Evolutionary conservation across 306 rosid genomes (phyloP).

Genomic region (Acacia crassicarpa): DNA sequence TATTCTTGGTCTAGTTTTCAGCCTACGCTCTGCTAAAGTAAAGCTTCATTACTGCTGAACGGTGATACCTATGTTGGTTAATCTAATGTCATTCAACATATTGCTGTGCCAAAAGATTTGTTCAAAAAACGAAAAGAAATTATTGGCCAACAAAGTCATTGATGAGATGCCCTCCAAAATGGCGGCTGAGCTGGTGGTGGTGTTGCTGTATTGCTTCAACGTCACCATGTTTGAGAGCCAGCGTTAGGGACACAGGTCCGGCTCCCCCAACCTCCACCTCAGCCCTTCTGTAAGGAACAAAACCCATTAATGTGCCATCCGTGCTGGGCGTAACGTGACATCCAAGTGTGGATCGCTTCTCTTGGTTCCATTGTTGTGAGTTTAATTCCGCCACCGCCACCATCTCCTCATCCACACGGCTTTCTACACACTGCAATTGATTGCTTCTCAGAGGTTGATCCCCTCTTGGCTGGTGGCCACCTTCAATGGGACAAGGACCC

Average conservation of each 20-base stretch:
- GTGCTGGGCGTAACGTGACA: constrained; percentile 47
- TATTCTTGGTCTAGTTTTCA: background rate
- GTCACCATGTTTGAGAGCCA: constrained; percentile 70
- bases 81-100: background rate
- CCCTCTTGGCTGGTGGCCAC: constrained; percentile 18
- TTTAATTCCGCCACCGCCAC: background rate
- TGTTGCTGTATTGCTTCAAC: constrained; percentile 60
- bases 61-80: background rate
- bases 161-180: constrained; percentile 58
- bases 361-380: constrained; percentile 50
- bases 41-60: background rate
- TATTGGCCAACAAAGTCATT: constrained; percentile 61
- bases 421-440: background rate
- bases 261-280: constrained; percentile 55
- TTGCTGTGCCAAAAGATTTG: background rate
- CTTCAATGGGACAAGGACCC: constrained; percentile 32
- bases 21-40: too few species aligned
- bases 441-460: background rate
- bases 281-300: constrained; percentile 55
- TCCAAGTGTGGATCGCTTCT: constrained; percentile 63
- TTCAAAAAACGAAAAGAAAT: background rate
- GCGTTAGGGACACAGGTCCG: constrained; percentile 72
- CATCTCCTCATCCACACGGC: constrained; percentile 31
- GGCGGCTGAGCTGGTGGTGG: constrained; percentile 38
- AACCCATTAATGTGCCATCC: constrained; percentile 63